phyloP scores from a whole-genome alignment of 73 alveolate genomes.

The Tetrahymena borealis region DNA sequence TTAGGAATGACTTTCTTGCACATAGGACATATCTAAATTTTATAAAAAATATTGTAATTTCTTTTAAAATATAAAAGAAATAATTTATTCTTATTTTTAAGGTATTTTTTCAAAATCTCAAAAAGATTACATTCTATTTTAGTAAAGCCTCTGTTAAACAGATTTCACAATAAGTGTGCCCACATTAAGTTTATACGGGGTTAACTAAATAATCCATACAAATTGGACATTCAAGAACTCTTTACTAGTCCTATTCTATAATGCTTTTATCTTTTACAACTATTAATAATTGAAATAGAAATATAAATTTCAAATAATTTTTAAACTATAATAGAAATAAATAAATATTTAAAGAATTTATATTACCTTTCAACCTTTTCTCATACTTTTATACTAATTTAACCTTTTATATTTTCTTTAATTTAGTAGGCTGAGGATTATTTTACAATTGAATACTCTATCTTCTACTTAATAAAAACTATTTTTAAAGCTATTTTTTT shows the following conservation, averaged over 20 bases:
- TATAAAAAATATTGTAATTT: not conserved
- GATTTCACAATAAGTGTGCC: not conserved
- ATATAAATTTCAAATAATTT: not conserved
- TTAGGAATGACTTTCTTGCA: not conserved
- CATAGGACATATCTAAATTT: not conserved
- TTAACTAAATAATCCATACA: not conserved
- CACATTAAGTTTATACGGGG: not conserved
- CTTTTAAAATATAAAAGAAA: not conserved
- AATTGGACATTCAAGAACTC: not conserved
- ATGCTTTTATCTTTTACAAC: not conserved
- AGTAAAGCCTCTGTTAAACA: not conserved
- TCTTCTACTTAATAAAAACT: not conserved
- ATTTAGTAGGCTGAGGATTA: not conserved
- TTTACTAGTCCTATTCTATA: not conserved
- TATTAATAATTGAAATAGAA: not conserved
- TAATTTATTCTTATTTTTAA: not conserved
- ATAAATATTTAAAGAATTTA: not conserved
- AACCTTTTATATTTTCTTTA: not conserved
- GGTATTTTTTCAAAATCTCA: not conserved
- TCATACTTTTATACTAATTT: not conserved
- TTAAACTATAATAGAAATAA: not conserved
- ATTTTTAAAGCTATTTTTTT: not conserved
- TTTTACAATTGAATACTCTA: not conserved
- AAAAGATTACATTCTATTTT: not conserved
- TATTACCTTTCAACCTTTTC: not conserved